Conservation (phyloP, 1,284 basidiomycete genomes). For the Phellinidium pouzarii region DNA sequence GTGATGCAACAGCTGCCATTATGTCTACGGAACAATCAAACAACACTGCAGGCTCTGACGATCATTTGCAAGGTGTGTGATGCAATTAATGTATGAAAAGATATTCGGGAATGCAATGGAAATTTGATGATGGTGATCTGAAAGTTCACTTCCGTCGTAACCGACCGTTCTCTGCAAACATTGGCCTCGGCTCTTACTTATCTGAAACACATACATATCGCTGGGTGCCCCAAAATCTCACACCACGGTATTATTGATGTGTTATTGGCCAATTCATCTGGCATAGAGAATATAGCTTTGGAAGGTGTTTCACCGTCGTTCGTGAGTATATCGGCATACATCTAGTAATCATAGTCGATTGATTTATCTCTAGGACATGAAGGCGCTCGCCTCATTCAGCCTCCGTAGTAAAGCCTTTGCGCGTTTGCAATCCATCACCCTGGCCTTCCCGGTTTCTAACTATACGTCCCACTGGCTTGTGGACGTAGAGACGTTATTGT, state of each 20-base stretch:
- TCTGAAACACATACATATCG: slow-evolving; percentile 50
- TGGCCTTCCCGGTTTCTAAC: slow-evolving; percentile 41
- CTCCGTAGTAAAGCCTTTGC: slow-evolving; percentile 31
- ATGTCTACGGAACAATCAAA: slow-evolving; percentile 44
- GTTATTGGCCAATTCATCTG: slow-evolving; percentile 35
- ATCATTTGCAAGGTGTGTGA: slow-evolving; percentile 58
- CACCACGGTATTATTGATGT: slow-evolving; percentile 49
- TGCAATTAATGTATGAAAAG: neutral
- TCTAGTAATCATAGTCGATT: slow-evolving; percentile 1
- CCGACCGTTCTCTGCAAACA: slow-evolving; percentile 42
- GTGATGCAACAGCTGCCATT: slow-evolving; percentile 42
- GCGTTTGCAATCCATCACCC: slow-evolving; percentile 47
- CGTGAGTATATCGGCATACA: slow-evolving; percentile 22
- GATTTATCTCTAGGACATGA: slow-evolving; percentile 39
- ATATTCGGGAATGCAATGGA: neutral
- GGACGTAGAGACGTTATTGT: slow-evolving; percentile 39
- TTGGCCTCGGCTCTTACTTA: slow-evolving; percentile 41
- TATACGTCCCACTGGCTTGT: slow-evolving; percentile 36
- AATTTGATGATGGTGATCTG: neutral
- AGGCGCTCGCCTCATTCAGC: slow-evolving; percentile 37
- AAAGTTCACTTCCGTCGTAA: slow-evolving; percentile 41
- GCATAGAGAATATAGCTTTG: slow-evolving; percentile 48
- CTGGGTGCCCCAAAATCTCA: slow-evolving; percentile 64
- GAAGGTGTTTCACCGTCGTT: slow-evolving; percentile 59
- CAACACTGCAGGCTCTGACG: slow-evolving; percentile 46